Evolutionary conservation across 192 early-diverging fungal genomes (phyloP).

Genomic region (Chytriomyces sp.): DNA sequence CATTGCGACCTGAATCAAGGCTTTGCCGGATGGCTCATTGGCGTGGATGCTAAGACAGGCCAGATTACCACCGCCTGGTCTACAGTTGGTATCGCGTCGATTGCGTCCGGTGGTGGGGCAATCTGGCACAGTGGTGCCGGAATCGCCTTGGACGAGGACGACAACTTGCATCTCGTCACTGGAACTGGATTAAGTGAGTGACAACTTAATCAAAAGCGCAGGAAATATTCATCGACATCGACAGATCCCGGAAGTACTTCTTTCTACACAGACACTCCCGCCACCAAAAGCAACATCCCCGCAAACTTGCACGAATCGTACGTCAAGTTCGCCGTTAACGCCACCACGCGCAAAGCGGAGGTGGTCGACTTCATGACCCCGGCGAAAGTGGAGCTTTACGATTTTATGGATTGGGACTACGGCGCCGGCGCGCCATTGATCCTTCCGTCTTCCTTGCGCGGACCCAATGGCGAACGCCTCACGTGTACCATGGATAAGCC

Average conservation of each 20-base stretch:
- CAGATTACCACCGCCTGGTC: neutral
- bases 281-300: neutral
- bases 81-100: neutral
- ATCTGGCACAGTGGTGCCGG: constrained; percentile 20
- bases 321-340: constrained; percentile 3
- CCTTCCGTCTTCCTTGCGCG: constrained; percentile 9
- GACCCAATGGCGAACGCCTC: neutral
- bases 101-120: constrained; percentile 14
- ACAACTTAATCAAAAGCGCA: too few relatives aligned
- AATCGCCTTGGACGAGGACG: constrained; percentile 1
- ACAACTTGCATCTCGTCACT: constrained; percentile 4
- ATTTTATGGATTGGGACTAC: constrained; percentile 12
- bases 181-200: constrained; percentile 20
- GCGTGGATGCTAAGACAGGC: neutral
- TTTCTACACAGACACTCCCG: neutral
- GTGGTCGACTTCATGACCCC: constrained; percentile 26
- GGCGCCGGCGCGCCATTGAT: constrained; percentile 13
- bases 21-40: constrained; percentile 27
- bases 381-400: neutral
- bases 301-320: neutral
- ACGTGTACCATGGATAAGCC: constrained; percentile 11
- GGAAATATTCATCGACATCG: too few relatives aligned
- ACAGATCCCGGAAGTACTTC: neutral
- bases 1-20: constrained; percentile 29
- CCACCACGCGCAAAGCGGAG: neutral